A percentile compares a stretch with the other conserved stretches of the same genome.
Conservation (phyloP, 805 yeast species). For the Yarrowia sp. region DNA sequence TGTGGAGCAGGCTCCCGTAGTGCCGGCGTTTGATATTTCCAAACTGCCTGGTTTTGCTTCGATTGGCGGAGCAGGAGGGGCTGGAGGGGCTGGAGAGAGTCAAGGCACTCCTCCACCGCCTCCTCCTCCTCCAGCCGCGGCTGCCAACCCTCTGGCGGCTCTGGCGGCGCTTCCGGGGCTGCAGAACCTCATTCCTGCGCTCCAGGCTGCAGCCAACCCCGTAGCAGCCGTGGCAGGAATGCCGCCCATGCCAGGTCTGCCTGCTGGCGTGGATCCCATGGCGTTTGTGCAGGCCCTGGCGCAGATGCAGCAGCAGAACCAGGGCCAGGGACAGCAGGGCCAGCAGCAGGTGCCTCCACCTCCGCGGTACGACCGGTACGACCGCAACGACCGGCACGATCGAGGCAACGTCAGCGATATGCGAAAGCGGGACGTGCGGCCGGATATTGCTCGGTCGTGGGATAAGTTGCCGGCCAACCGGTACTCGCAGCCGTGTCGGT, state of each 20-base stretch:
- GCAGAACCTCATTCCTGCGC: neutral
- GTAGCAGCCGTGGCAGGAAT: neutral
- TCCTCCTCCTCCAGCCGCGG: neutral
- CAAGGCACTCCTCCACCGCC: neutral
- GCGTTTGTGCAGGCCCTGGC: conserved; percentile 8
- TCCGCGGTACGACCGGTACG: neutral
- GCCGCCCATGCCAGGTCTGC: neutral
- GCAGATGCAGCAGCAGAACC: conserved; percentile 6
- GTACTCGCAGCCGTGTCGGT: conserved; percentile 19
- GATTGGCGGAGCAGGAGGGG: neutral
- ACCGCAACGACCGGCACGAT: neutral
- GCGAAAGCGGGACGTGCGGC: conserved; percentile 15
- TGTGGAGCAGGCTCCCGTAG: neutral
- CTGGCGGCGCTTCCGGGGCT: conserved; percentile 8
- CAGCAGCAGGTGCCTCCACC: neutral
- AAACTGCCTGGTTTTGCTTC: conserved; percentile 15
- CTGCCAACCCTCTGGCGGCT: conserved; percentile 10
- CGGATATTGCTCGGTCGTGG: neutral
- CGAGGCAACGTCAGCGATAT: neutral
- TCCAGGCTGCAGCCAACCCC: neutral
- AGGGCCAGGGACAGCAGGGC: neutral
- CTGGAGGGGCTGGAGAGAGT: neutral
- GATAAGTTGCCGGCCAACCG: conserved; percentile 12
- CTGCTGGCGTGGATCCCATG: conserved; percentile 10
- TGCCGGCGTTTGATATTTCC: conserved; percentile 12